A percentile compares a stretch with the other conserved stretches of the same genome.
These are phyloP conservation scores for Phytopythium mirpurense DNA, from an alignment of 352 stramenopile genomes.

Conservation along the genomic window DNA sequence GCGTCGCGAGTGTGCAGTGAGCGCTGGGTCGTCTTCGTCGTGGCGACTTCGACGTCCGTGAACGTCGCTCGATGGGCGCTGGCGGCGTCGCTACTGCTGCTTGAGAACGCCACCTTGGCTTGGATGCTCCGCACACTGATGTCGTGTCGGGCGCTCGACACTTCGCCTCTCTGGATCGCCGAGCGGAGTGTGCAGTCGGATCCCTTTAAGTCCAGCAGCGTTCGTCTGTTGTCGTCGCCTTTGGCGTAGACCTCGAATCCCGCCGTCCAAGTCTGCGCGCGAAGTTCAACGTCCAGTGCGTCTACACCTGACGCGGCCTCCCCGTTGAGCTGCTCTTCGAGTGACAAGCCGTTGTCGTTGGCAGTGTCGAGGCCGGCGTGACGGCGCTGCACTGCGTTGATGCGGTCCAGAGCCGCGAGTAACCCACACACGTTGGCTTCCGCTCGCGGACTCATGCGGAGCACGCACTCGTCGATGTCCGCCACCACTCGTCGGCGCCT, in stretches of 20 bases:
- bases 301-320: not conserved
- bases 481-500: not conserved
- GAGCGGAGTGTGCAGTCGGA: not conserved
- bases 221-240: not conserved
- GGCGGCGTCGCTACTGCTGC: too few species aligned
- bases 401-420: not conserved
- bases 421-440: slow-evolving; percentile 4
- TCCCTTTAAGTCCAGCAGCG: not conserved
- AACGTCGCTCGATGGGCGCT: not conserved
- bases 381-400: slow-evolving; percentile 1
- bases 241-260: not conserved
- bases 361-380: not conserved
- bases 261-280: not conserved
- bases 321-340: not conserved
- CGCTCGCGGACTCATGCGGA: not conserved
- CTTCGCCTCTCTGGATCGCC: not conserved
- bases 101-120: not conserved
- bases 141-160: not conserved
- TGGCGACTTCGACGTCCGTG: not conserved
- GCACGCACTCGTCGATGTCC: not conserved
- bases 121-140: not conserved
- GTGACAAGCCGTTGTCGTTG: not conserved
- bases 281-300: not conserved
- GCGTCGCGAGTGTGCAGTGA: not conserved
- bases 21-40: not conserved